Conservation (phyloP, 2,329 filamentous ascomycete genomes). For the Podosphaera leucotricha region DNA sequence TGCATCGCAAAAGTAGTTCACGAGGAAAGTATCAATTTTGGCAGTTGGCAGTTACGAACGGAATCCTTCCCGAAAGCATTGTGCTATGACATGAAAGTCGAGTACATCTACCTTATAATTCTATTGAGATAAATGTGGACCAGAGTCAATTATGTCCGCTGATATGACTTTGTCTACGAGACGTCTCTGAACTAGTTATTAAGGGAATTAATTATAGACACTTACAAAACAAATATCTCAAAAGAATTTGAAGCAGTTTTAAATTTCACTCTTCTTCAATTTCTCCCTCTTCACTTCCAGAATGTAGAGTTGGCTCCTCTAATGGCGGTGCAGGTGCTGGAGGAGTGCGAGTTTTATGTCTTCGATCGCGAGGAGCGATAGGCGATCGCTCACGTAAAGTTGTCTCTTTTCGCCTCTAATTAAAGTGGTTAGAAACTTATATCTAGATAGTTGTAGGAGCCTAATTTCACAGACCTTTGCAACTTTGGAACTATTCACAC, state of each 20-base stretch:
- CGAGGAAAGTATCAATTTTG: too few relatives aligned
- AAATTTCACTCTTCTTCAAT: slow-evolving; percentile 54
- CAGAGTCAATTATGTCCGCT: background rate
- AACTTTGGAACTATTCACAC: slow-evolving; percentile 30
- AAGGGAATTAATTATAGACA: background rate
- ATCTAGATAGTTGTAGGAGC: background rate
- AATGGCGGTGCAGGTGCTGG: slow-evolving; percentile 18
- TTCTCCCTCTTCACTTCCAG: slow-evolving; percentile 91
- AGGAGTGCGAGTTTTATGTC: slow-evolving; percentile 33
- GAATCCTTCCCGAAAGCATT: too few relatives aligned
- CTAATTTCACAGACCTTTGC: slow-evolving; percentile 28
- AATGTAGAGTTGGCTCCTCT: slow-evolving; percentile 25
- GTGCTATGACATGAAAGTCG: background rate
- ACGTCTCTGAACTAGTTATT: background rate
- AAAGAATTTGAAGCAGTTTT: background rate
- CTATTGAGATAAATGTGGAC: background rate
- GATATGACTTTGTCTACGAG: background rate
- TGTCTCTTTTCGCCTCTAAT: slow-evolving; percentile 34
- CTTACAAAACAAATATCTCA: background rate
- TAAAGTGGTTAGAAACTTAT: slow-evolving; percentile 4
- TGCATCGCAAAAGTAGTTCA: too few relatives aligned
- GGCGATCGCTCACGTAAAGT: slow-evolving; percentile 35
- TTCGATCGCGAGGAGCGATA: slow-evolving; percentile 26
- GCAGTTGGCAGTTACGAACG: too few relatives aligned
- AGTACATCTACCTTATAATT: too few relatives aligned